phyloP scores from a whole-genome alignment of 257 asterid species.

The Nicotiana otophora region DNA sequence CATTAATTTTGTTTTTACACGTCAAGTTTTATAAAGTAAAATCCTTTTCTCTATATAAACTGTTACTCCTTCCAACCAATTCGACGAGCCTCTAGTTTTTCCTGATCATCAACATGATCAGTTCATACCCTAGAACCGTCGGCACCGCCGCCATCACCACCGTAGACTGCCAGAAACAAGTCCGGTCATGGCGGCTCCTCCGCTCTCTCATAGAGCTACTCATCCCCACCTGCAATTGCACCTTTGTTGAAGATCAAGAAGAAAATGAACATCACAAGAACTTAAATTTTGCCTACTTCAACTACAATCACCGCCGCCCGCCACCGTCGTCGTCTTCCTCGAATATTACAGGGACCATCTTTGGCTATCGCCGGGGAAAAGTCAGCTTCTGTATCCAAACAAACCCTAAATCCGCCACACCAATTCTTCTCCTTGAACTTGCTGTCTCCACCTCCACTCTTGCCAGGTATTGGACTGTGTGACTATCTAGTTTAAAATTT shows the following conservation, averaged over 20 bases:
- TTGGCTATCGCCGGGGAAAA: slow-evolving; percentile 44
- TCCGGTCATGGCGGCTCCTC: slow-evolving; percentile 69
- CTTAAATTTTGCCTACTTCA: neutral
- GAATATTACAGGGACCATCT: slow-evolving; percentile 36
- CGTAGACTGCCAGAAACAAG: slow-evolving; percentile 63
- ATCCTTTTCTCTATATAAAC: neutral
- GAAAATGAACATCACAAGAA: neutral
- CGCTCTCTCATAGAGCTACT: slow-evolving; percentile 46
- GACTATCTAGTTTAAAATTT: no score
- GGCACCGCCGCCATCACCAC: slow-evolving; percentile 23
- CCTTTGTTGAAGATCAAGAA: slow-evolving; percentile 16
- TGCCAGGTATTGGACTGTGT: slow-evolving; percentile 16
- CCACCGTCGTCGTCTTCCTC: neutral
- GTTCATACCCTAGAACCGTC: slow-evolving; percentile 10
- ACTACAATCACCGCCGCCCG: neutral
- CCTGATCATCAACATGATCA: slow-evolving; percentile 17
- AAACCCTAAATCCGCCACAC: slow-evolving; percentile 35
- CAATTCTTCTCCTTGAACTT: slow-evolving; percentile 48
- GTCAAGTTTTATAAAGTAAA: no score
- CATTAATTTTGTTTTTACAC: no score
- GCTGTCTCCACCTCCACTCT: slow-evolving; percentile 47
- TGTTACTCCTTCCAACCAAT: neutral
- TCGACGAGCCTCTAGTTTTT: neutral
- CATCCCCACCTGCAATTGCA: slow-evolving; percentile 54
- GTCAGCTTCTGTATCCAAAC: slow-evolving; percentile 51